Base-by-base conservation (phyloP, 257 asterid genomes). In the Echites panduratus region DNA sequence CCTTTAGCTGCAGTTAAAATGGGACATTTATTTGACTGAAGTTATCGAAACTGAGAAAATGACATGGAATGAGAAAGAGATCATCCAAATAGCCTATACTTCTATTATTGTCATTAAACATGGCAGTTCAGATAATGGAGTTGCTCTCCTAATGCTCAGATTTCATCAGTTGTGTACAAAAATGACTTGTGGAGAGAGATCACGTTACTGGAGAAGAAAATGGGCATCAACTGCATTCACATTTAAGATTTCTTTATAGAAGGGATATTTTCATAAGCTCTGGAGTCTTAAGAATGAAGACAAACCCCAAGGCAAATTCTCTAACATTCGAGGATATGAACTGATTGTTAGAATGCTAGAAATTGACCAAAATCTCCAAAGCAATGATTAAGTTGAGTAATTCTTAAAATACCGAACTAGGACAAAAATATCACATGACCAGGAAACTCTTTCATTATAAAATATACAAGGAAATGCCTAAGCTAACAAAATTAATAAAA, bases 1-100 rank as follows among this genome's bases (percentile, higher is more conserved):
- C 82, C 69, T 76, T 72, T 74, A 93, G 78, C 98, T 89, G 88
- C 82, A 83, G 71, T 58, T 72, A 69, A 53, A 35, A 73, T 24
- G 9, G 40, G 35, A 40, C 24, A 19, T 12, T 57, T 48, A 47
- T 16, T 40, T 57, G 52, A 19, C 58, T 6, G 41, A 77, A 10
- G 61, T 6, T 45, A 74, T 50, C 4, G 26, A 43, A 63, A 16
- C 9, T 27, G 47, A 66, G 9, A 35, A 7, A 40, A 32, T 2
- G 11, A 47, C 52, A 47, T 47, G 52, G 4, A 47, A 12, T 47
- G 17, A 65, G 9, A 35, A 4, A 52, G 72, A 9, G 24, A 50
- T 29, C 50, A 19, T 1, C 26, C 8, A 47, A 66, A 27, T 16
- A 47, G 27, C 13, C 4, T 16, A 3, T 53, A 38, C 4, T 40